These are phyloP conservation scores for Cucumis hystrix DNA, from an alignment of 306 rosid species.

Conservation along the genomic window DNA sequence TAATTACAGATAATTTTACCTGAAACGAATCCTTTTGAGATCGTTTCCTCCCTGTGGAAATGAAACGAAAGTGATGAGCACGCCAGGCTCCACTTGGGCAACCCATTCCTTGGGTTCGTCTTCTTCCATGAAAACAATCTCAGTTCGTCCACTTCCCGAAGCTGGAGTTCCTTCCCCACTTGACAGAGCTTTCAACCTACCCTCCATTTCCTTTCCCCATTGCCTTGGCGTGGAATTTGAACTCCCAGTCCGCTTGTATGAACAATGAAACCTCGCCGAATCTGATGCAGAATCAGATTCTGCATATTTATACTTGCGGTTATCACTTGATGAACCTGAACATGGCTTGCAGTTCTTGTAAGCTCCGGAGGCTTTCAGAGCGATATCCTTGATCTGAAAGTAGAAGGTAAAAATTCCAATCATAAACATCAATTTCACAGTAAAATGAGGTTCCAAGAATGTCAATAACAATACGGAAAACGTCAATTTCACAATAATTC, in stretches of 20 bases:
- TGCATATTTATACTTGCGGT: constrained; percentile 34
- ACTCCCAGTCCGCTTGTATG: constrained; percentile 69
- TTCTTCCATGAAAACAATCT: constrained; percentile 74
- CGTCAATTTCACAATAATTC: not conserved
- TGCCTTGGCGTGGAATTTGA: constrained; percentile 73
- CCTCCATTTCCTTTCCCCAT: constrained; percentile 86
- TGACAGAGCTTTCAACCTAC: constrained; percentile 62
- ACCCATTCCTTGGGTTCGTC: constrained; percentile 95
- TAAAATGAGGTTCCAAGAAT: not conserved
- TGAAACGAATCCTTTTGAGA: constrained; percentile 89
- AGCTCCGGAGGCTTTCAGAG: constrained; percentile 91
- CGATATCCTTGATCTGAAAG: constrained; percentile 90
- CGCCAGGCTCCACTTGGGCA: constrained; percentile 98
- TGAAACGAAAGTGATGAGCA: constrained; percentile 89
- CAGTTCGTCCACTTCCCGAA: constrained; percentile 34
- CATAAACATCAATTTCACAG: constrained; percentile 7
- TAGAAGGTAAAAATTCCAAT: not conserved
- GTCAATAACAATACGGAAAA: constrained; percentile 1
- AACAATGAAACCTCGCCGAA: constrained; percentile 62
- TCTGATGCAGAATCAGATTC: constrained; percentile 77
- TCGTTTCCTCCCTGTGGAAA: constrained; percentile 90
- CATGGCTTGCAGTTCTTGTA: constrained; percentile 93
- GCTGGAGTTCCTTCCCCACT: constrained; percentile 96
- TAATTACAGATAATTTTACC: constrained; percentile 26
- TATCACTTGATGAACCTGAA: constrained; percentile 47